Percentiles rank a stretch among this genome's conserved stretches.
Evolutionary conservation across 345 rosid species (phyloP).

Genomic region (Lepidium africanum): DNA sequence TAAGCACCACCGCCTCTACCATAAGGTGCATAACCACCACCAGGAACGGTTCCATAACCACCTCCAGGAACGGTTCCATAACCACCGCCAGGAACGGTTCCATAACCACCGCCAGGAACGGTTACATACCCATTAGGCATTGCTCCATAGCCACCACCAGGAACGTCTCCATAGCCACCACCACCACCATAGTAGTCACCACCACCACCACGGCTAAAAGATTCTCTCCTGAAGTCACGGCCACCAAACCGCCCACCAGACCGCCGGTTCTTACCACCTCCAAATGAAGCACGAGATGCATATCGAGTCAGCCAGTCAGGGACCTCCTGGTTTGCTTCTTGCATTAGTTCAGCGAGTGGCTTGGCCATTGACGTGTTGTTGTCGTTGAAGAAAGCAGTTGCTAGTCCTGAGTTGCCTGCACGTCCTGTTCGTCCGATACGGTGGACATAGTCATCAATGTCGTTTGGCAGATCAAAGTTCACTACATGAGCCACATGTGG

Average conservation of each 20-base stretch:
- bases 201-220: constrained; percentile 42
- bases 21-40: constrained; percentile 22
- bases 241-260: constrained; percentile 90
- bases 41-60: constrained; percentile 30
- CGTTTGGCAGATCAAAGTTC: constrained; percentile 95
- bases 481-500: constrained; percentile 96
- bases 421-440: constrained; percentile 97
- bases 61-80: constrained; percentile 43
- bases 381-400: constrained; percentile 95
- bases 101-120: constrained; percentile 30
- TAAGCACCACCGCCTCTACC: constrained; percentile 54
- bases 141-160: constrained; percentile 21
- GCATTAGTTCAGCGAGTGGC: constrained; percentile 79
- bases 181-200: constrained; percentile 55
- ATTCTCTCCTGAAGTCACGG: constrained; percentile 80
- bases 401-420: constrained; percentile 89
- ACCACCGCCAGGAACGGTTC: constrained; percentile 20
- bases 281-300: constrained; percentile 60
- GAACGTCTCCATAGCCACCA: constrained; percentile 56
- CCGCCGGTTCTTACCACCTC: constrained; percentile 50
- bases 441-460: constrained; percentile 96
- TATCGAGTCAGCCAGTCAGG: constrained; percentile 86
- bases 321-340: constrained; percentile 92
- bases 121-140: constrained; percentile 37
- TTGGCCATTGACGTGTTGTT: constrained; percentile 67